Conservation (phyloP, 2,329 filamentous ascomycete species). For the Zarea fungicola region DNA sequence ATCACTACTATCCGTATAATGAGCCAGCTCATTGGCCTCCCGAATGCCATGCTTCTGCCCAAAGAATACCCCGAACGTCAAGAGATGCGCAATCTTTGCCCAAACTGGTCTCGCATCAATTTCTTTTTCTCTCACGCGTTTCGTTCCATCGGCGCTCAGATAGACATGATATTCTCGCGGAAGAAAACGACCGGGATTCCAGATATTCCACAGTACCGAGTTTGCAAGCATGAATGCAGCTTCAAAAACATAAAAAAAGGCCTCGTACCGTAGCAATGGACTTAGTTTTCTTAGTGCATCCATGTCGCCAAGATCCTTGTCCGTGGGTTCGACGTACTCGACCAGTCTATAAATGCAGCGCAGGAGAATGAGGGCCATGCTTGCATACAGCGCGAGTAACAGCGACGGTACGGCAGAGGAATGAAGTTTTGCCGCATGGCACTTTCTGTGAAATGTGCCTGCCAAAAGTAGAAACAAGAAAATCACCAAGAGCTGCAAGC, state of each 20-base stretch:
- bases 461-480: conserved; percentile 39
- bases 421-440: conserved; percentile 12
- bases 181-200: conserved; percentile 47
- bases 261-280: conserved; percentile 50
- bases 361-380: conserved; percentile 42
- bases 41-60: too few relatives aligned
- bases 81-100: too few relatives aligned
- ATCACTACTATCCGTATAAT: too few relatives aligned
- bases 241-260: conserved; percentile 57
- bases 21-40: too few relatives aligned
- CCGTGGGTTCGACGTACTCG: conserved; percentile 31
- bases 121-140: too few relatives aligned
- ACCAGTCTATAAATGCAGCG: conserved; percentile 54
- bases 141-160: conserved; percentile 46
- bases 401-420: conserved; percentile 19
- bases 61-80: too few relatives aligned
- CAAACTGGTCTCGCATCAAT: too few relatives aligned
- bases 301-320: conserved; percentile 13
- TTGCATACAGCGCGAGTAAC: conserved; percentile 47
- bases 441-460: conserved; percentile 39
- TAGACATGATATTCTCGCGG: conserved; percentile 46
- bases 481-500: conserved; percentile 44
- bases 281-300: conserved; percentile 24
- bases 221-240: conserved; percentile 48
- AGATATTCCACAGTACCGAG: conserved; percentile 42